Percentiles rank a stretch among this genome's conserved stretches.
Evolutionary conservation across 2,329 filamentous ascomycete genomes (phyloP).

Genomic region (Lasiodiplodia sp.): DNA sequence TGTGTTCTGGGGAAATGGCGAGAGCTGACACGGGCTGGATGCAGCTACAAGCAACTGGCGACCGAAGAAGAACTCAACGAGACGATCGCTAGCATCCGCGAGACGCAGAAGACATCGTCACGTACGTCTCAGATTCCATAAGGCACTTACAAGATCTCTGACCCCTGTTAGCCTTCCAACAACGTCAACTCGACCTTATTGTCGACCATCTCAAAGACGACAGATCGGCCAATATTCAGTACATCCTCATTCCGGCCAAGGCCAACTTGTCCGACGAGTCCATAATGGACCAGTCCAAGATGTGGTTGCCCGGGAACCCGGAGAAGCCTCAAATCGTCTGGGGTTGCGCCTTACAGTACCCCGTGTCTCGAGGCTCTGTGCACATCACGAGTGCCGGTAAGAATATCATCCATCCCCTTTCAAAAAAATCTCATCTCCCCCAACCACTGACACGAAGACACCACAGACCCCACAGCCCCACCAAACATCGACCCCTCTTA

Average conservation of each 20-base stretch:
- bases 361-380: conserved; percentile 9
- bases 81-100: conserved; percentile 11
- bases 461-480: conserved; percentile 36
- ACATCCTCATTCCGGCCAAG: background rate
- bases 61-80: conserved; percentile 4
- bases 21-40: background rate
- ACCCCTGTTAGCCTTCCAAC: conserved; percentile 7
- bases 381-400: conserved; percentile 16
- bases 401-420: background rate
- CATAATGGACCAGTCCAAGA: conserved; percentile 1
- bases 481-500: conserved; percentile 52
- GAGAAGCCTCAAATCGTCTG: background rate
- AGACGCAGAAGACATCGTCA: conserved; percentile 8
- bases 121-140: background rate
- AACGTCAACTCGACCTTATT: conserved; percentile 27
- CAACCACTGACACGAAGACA: background rate
- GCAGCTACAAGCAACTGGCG: conserved; percentile 21
- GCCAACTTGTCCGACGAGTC: background rate
- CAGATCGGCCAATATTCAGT: conserved; percentile 19
- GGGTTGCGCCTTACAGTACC: conserved; percentile 16
- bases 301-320: background rate
- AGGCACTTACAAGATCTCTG: background rate
- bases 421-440: too few relatives aligned
- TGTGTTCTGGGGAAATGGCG: too few relatives aligned
- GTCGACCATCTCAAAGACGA: conserved; percentile 27